Percentiles rank a stretch among this genome's conserved stretches.
These are phyloP conservation scores for Yarrowia alimentaria DNA, from an alignment of 805 yeast species.

Conservation along the genomic window DNA sequence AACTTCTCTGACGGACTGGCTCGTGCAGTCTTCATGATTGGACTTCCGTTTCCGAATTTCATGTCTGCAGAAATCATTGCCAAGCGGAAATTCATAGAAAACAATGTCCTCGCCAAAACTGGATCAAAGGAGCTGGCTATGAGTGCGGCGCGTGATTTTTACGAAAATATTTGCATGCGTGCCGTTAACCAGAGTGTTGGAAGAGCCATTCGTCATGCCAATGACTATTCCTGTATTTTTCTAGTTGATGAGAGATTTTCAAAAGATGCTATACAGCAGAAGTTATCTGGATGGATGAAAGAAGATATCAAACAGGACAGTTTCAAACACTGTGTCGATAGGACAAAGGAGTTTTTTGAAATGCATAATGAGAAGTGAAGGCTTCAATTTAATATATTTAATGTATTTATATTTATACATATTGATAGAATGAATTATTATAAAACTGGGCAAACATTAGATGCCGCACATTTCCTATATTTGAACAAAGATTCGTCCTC, in stretches of 20 bases:
- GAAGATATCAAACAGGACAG: slow-evolving; percentile 31
- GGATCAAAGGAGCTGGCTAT: slow-evolving; percentile 32
- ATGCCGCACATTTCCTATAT: no score
- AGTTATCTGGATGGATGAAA: slow-evolving; percentile 74
- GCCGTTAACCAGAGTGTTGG: slow-evolving; percentile 93
- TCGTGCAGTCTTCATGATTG: slow-evolving; percentile 80
- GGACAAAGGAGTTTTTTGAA: not conserved
- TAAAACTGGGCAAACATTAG: no score
- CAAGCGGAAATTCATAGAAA: slow-evolving; percentile 62
- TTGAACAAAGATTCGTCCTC: no score
- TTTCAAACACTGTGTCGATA: not conserved
- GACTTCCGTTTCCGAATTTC: slow-evolving; percentile 85
- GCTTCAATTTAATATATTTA: no score
- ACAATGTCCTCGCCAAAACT: slow-evolving; percentile 39
- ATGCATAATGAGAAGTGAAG: not conserved
- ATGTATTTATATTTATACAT: no score
- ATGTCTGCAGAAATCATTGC: slow-evolving; percentile 79
- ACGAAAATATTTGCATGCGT: slow-evolving; percentile 84
- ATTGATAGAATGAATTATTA: no score
- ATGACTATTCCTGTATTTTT: slow-evolving; percentile 75
- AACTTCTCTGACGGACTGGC: slow-evolving; percentile 88
- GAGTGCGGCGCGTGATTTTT: slow-evolving; percentile 54
- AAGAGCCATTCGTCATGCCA: slow-evolving; percentile 78
- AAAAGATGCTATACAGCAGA: slow-evolving; percentile 48
- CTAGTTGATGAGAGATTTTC: slow-evolving; percentile 66